A percentile compares a stretch with the other conserved stretches of the same genome.
Conservation (phyloP, 495 filamentous ascomycete genomes). For the Xylaria longipes region DNA sequence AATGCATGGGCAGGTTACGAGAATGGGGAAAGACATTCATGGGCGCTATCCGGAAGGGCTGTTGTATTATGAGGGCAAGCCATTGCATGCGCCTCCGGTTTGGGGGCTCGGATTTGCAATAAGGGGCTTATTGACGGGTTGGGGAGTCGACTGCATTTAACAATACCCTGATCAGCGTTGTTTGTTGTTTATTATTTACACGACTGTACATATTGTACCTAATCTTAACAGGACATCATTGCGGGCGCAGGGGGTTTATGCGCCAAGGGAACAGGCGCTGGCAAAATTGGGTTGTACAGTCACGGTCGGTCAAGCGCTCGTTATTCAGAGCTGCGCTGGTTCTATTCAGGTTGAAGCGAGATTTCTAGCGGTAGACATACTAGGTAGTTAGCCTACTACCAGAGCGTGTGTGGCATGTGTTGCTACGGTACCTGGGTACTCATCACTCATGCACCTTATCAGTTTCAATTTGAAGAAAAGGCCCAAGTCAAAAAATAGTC, state of each 20-base stretch:
- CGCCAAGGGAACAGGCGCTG: constrained; percentile 3
- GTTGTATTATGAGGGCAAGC: constrained; percentile 22
- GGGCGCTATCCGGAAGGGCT: constrained; percentile 17
- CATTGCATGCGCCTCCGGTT: constrained; percentile 11
- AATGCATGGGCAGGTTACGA: constrained; percentile 22
- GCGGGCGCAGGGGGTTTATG: constrained; percentile 2
- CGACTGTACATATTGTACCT: constrained; percentile 12
- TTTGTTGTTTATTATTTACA: constrained; percentile 24
- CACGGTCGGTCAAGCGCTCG: not conserved
- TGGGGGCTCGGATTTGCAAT: constrained; percentile 2
- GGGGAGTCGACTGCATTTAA: constrained; percentile 32
- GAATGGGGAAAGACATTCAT: constrained; percentile 16
- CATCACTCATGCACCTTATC: not conserved
- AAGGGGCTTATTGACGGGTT: constrained; percentile 23
- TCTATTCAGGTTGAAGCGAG: not conserved
- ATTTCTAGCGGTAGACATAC: not conserved
- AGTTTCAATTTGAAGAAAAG: not conserved
- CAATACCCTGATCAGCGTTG: constrained; percentile 39
- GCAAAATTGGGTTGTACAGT: constrained; percentile 12
- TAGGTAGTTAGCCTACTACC: not conserved
- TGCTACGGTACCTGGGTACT: constrained; percentile 1
- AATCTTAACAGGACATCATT: constrained; percentile 14
- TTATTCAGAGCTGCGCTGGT: not conserved
- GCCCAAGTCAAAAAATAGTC: not conserved
- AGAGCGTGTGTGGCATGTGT: not conserved